These are phyloP conservation scores for Pezizomycotina sp. DNA, from an alignment of 2,329 filamentous ascomycete genomes.

Conservation along the genomic window DNA sequence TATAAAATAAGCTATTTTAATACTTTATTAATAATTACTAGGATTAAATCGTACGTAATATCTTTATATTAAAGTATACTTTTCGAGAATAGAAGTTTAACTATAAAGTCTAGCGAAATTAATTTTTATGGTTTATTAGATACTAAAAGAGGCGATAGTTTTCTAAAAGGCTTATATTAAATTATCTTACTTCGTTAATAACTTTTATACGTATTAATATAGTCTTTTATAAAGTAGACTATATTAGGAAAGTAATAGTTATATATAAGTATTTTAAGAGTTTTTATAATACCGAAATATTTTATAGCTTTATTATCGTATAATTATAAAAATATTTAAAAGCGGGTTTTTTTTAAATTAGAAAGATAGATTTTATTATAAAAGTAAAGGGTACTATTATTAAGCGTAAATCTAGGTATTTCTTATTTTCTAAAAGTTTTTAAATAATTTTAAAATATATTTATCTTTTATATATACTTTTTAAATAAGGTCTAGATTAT, in stretches of 20 bases:
- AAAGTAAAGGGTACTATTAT: no score
- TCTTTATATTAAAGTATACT: no score
- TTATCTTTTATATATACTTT: no score
- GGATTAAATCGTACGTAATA: slow-evolving; percentile 19
- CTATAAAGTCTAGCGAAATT: slow-evolving; percentile 20
- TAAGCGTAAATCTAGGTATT: no score
- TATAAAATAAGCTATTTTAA: slow-evolving; percentile 21
- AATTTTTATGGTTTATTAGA: no score
- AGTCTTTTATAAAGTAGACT: neutral
- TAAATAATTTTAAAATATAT: no score
- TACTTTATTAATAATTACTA: slow-evolving; percentile 23
- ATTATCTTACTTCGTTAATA: neutral
- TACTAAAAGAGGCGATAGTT: slow-evolving; percentile 1
- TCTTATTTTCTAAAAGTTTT: no score
- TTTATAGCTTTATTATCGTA: no score
- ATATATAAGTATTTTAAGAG: neutral
- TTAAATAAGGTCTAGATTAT: neutral
- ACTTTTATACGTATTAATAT: neutral
- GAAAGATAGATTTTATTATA: no score
- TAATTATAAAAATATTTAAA: no score
- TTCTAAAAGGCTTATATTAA: neutral
- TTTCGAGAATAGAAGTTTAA: slow-evolving; percentile 6
- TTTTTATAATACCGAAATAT: neutral
- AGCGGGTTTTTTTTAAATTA: no score
- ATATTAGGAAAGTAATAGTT: neutral